Percentiles rank a stretch among this genome's conserved stretches.
phyloP scores from a whole-genome alignment of 345 rosid species.

The Arabidopsis arenosa region DNA sequence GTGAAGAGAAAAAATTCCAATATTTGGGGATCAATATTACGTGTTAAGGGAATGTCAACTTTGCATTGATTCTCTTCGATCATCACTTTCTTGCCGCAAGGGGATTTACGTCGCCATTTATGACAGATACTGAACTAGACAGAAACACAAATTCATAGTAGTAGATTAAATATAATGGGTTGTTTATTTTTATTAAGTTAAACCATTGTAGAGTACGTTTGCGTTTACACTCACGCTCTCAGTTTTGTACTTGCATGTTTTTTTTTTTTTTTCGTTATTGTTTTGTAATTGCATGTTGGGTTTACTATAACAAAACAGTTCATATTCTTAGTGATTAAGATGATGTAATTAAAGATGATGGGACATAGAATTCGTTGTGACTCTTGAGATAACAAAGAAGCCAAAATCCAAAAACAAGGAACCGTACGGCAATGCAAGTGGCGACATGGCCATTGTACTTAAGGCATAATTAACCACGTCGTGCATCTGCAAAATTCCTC shows the following conservation, averaged over 20 bases:
- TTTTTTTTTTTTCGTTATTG: background rate
- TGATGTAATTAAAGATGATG: background rate
- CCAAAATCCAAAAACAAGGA: constrained; percentile 18
- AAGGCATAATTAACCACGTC: constrained; percentile 33
- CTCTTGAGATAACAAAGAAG: constrained; percentile 38
- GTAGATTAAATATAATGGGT: background rate
- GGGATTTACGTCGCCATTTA: constrained; percentile 17
- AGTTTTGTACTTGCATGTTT: background rate
- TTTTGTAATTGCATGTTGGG: background rate
- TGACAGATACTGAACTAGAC: constrained; percentile 18
- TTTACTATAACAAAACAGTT: constrained; percentile 13
- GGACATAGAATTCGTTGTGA: constrained; percentile 27
- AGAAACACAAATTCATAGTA: background rate
- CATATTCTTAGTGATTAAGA: constrained; percentile 2
- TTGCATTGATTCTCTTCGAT: constrained; percentile 42
- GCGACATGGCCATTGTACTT: constrained; percentile 31
- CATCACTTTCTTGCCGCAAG: constrained; percentile 29
- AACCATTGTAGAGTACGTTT: background rate
- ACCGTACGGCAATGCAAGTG: constrained; percentile 36
- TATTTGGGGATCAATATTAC: constrained; percentile 40
- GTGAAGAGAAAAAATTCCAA: constrained; percentile 37
- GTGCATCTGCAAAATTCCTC: constrained; percentile 15
- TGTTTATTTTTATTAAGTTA: background rate
- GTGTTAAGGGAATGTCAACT: constrained; percentile 50
- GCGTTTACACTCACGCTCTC: constrained; percentile 19